Evolutionary conservation across 2,329 filamentous ascomycete species (phyloP), one percentile per base, ranked within the genome.

Genomic region (Eutypella sp.): DNA sequence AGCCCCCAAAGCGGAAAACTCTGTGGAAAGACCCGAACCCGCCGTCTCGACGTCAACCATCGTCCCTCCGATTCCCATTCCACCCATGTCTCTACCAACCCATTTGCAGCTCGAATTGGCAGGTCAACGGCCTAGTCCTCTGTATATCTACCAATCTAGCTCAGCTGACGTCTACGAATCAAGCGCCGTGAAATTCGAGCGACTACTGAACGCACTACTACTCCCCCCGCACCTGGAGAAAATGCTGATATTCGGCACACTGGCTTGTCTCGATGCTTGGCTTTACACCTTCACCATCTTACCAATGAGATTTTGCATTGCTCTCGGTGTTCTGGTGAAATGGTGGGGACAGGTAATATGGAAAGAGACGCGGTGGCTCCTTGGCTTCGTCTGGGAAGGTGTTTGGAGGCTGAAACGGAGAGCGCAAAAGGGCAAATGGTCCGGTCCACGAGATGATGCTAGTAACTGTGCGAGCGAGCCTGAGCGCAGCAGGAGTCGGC

Each of bases 231-330:
- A 86, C 49, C 75, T 99, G 5, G 93, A 99, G 67, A 79, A 85
- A 39, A 85, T 91, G 0, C 76, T 99, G 5, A 82, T 84, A 48
- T 97, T 99, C 67, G 93, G 93, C 6, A 84, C 88, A 0, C 68
- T 97, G 27, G 91, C 92, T 6, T 99, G 93, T 67, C 74, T 99
- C 5, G 93, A 99, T 64, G 87, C 92, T 2, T 99, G 92, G 90
- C 78, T 99, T 1, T 93, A 96, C 68, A 95, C 89, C 1, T 95
- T 99, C 57, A 99, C 93, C 0, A 96, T 99, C 38, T 72, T 99
- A 0, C 93, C 93, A 0, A 76, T 99, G 48, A 81, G 93, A 2
- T 97, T 99, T 57, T 65, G 87, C 44, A 86, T 91, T 47, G 92
- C 93, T 1, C 58, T 92, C 0, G 81, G 81, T 18, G 82, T 97